Percentiles rank a stretch among this genome's conserved stretches.
These are phyloP conservation scores for Forsythia suspensa DNA, from an alignment of 257 asterid genomes.

Conservation along the genomic window DNA sequence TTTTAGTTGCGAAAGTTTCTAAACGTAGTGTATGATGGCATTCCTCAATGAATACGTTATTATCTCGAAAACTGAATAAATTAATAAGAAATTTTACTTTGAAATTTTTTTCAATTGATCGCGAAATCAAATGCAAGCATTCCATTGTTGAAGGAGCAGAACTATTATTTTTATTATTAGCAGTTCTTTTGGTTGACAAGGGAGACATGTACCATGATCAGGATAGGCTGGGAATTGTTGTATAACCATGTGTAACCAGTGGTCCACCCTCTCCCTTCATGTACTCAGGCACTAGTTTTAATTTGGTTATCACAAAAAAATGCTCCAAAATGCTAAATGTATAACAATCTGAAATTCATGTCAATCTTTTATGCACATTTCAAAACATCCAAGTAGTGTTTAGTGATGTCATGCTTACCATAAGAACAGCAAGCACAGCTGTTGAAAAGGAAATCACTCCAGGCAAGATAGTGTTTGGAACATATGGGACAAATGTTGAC, in stretches of 20 bases:
- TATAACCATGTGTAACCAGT: neutral
- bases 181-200: neutral
- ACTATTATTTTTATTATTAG: neutral
- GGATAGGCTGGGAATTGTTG: neutral
- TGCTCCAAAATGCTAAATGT: neutral
- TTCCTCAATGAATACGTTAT: neutral
- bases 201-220: neutral
- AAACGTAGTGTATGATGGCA: neutral
- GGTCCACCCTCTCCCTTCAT: neutral
- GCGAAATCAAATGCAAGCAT: neutral
- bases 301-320: neutral
- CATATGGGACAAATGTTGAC: constrained; percentile 91
- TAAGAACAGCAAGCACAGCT: constrained; percentile 58
- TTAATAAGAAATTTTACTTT: too few species aligned
- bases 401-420: constrained; percentile 52
- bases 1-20: neutral
- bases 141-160: neutral
- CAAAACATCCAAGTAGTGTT: constrained; percentile 12
- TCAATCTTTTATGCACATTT: neutral
- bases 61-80: neutral
- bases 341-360: neutral
- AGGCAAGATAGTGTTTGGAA: constrained; percentile 82
- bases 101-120: neutral
- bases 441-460: constrained; percentile 56
- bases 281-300: neutral